Evolutionary conservation across 2,329 filamentous ascomycete species (phyloP).

Genomic region (Stylonectria norvegica): DNA sequence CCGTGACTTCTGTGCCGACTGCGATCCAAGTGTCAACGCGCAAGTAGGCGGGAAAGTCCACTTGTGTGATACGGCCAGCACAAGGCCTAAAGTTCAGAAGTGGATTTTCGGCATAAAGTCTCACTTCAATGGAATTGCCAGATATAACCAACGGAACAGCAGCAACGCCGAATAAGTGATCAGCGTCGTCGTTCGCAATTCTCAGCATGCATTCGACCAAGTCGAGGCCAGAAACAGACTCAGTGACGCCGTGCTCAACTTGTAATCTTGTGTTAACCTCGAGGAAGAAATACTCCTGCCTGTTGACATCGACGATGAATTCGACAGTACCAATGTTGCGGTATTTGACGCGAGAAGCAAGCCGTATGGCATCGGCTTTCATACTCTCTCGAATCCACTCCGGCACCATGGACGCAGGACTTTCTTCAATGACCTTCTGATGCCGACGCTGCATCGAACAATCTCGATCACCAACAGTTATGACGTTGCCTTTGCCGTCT

Average conservation of each 20-base stretch:
- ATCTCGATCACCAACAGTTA: slow-evolving; percentile 44
- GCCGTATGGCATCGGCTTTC: slow-evolving; percentile 33
- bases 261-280: slow-evolving; percentile 49
- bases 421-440: slow-evolving; percentile 52
- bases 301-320: slow-evolving; percentile 40
- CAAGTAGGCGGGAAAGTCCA: slow-evolving; percentile 51
- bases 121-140: slow-evolving; percentile 37
- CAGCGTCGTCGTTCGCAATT: slow-evolving; percentile 23
- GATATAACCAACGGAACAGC: not conserved
- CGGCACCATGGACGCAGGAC: slow-evolving; percentile 35
- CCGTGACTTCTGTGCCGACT: slow-evolving; percentile 66
- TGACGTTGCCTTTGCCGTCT: slow-evolving; percentile 39
- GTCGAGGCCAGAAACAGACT: slow-evolving; percentile 72
- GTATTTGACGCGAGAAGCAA: slow-evolving; percentile 37
- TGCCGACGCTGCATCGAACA: slow-evolving; percentile 50
- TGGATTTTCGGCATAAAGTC: slow-evolving; percentile 50
- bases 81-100: slow-evolving; percentile 56
- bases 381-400: slow-evolving; percentile 32
- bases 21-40: slow-evolving; percentile 66
- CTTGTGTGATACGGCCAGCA: slow-evolving; percentile 55
- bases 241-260: slow-evolving; percentile 56
- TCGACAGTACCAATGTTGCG: slow-evolving; percentile 44
- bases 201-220: slow-evolving; percentile 55
- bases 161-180: slow-evolving; percentile 15
- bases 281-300: slow-evolving; percentile 41